Conservation (phyloP, 148 eudicot species). For the Camellia japonica region DNA sequence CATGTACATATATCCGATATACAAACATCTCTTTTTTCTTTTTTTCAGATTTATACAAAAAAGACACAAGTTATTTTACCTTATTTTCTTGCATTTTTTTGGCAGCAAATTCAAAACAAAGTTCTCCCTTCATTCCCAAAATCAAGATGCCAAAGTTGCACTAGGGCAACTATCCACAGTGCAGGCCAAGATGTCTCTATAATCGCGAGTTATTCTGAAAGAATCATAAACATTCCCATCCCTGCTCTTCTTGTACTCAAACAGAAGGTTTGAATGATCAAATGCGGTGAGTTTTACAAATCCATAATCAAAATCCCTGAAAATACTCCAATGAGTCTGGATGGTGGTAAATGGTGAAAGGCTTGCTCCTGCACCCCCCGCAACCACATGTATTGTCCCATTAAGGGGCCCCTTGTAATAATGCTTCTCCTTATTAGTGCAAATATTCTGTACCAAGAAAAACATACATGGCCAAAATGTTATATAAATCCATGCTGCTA, state of each 20-base stretch:
- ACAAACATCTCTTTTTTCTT: too few species aligned
- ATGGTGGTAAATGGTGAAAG: slow-evolving; percentile 48
- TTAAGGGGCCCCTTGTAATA: slow-evolving; percentile 55
- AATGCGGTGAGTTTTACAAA: slow-evolving; percentile 81
- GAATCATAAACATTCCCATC: slow-evolving; percentile 81
- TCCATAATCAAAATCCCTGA: slow-evolving; percentile 77
- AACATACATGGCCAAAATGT: not conserved
- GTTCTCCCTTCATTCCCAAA: not conserved
- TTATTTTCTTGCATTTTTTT: too few species aligned
- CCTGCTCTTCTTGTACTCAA: slow-evolving; percentile 86
- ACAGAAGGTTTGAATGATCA: slow-evolving; percentile 65
- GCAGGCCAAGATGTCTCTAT: slow-evolving; percentile 85
- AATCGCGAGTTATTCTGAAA: slow-evolving; percentile 68
- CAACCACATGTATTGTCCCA: slow-evolving; percentile 85
- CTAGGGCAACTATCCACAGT: slow-evolving; percentile 68
- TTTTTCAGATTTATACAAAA: too few species aligned
- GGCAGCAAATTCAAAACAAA: too few species aligned
- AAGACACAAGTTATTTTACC: too few species aligned
- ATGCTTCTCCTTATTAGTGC: slow-evolving; percentile 62
- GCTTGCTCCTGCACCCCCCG: slow-evolving; percentile 87
- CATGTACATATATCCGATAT: too few species aligned
- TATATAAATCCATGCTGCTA: not conserved
- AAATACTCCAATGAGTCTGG: slow-evolving; percentile 67
- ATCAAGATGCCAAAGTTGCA: slow-evolving; percentile 51
- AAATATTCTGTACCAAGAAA: slow-evolving; percentile 48